A percentile compares a stretch with the other conserved stretches of the same genome.
Conservation (phyloP, 176 grass and related monocot genomes). For the Zizania latifolia region DNA sequence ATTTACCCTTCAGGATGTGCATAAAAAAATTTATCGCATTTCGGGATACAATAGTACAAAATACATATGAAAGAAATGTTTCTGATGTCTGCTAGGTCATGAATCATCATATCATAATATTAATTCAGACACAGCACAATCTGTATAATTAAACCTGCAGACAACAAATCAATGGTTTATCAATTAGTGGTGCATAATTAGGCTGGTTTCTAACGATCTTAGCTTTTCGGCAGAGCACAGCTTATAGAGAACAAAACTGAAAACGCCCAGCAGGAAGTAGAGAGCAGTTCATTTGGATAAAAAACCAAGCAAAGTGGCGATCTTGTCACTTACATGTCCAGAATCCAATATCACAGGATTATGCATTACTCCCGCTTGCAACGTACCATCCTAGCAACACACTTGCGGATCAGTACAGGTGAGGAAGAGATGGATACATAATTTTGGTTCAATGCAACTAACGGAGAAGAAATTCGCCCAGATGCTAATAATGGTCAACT, state of each 20-base stretch:
- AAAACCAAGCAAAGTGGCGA: neutral
- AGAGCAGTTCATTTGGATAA: neutral
- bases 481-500: constrained; percentile 4
- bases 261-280: neutral
- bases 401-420: constrained; percentile 7
- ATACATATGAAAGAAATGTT: neutral
- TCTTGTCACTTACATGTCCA: constrained; percentile 36
- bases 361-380: constrained; percentile 8
- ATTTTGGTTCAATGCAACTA: constrained; percentile 8
- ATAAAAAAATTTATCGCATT: constrained; percentile 2
- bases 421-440: neutral
- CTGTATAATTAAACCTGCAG: neutral
- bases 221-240: neutral
- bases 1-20: neutral
- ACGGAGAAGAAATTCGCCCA: neutral
- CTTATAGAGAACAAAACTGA: neutral
- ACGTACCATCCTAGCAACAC: constrained; percentile 26
- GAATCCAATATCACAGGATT: constrained; percentile 39
- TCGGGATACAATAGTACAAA: neutral
- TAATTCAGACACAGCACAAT: neutral
- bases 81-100: neutral
- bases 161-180: neutral
- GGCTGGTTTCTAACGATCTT: neutral
- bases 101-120: constrained; percentile 3
- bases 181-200: neutral